phyloP scores from a whole-genome alignment of 352 stramenopile species.

The Phytophthora aleatoria region DNA sequence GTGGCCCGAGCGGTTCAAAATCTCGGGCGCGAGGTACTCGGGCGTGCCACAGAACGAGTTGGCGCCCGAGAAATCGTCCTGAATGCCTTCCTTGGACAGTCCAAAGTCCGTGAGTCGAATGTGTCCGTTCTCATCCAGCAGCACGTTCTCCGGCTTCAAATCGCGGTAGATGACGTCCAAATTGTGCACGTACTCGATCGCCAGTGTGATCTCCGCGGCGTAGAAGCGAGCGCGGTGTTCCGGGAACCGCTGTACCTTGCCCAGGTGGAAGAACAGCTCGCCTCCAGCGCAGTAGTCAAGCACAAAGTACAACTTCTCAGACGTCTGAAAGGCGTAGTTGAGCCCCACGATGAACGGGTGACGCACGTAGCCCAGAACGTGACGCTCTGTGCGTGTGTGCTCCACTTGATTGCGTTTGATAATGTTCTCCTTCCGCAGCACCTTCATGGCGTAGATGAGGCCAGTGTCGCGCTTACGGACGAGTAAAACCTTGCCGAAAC shows the following conservation, averaged over 20 bases:
- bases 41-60: conserved; percentile 98
- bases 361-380: conserved; percentile 96
- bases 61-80: conserved; percentile 93
- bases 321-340: conserved; percentile 97
- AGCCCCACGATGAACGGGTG: conserved; percentile 98
- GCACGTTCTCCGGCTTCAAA: conserved; percentile 98
- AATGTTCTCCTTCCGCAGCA: conserved; percentile 99
- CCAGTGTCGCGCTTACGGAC: conserved; percentile 93
- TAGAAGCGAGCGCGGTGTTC: conserved; percentile 96
- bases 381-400: conserved; percentile 98
- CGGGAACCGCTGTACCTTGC: conserved; percentile 93
- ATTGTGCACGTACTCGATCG: conserved; percentile 95
- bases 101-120: conserved; percentile 99
- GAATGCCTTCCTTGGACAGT: conserved; percentile 88
- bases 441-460: conserved; percentile 98
- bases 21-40: conserved; percentile 99
- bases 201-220: conserved; percentile 96
- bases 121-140: conserved; percentile 96
- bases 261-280: conserved; percentile 94
- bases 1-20: conserved; percentile 96
- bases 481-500: conserved; percentile 96
- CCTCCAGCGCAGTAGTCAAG: conserved; percentile 98
- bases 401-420: conserved; percentile 99
- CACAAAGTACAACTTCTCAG: conserved; percentile 98
- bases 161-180: conserved; percentile 97